Conservation (phyloP, 148 eudicot species). For the Drosera capensis region DNA sequence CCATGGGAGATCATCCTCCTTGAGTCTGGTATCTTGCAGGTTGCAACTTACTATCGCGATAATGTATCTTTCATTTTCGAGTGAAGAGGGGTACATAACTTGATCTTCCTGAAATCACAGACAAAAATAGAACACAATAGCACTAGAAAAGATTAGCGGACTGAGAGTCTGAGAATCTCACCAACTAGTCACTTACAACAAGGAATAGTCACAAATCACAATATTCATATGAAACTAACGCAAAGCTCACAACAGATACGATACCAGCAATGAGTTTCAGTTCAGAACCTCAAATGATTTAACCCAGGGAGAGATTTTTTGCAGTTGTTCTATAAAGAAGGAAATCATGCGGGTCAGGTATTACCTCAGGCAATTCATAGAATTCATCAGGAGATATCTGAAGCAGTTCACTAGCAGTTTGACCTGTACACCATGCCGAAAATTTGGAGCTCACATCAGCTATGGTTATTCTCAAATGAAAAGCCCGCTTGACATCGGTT, state of each 20-base stretch:
- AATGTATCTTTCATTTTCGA: conserved; percentile 60
- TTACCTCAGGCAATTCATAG: conserved; percentile 73
- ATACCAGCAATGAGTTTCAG: too few relatives aligned
- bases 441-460: conserved; percentile 61
- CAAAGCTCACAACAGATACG: too few relatives aligned
- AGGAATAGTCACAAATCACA: too few relatives aligned
- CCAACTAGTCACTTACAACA: too few relatives aligned
- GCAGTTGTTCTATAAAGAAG: too few relatives aligned
- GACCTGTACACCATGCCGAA: conserved; percentile 84
- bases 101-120: conserved; percentile 67
- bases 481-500: conserved; percentile 36
- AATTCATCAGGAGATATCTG: conserved; percentile 94
- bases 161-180: too few relatives aligned
- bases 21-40: conserved; percentile 22
- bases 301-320: too few relatives aligned
- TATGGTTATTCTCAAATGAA: conserved; percentile 60
- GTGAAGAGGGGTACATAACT: conserved; percentile 66
- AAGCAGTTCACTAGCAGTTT: conserved; percentile 72
- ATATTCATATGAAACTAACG: too few relatives aligned
- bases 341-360: background rate
- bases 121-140: background rate
- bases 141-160: background rate
- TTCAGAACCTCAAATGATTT: too few relatives aligned
- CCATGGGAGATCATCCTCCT: conserved; percentile 35
- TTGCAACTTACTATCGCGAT: conserved; percentile 54